Conservation (phyloP, 805 yeast species). For the Ascoidea tarda region DNA sequence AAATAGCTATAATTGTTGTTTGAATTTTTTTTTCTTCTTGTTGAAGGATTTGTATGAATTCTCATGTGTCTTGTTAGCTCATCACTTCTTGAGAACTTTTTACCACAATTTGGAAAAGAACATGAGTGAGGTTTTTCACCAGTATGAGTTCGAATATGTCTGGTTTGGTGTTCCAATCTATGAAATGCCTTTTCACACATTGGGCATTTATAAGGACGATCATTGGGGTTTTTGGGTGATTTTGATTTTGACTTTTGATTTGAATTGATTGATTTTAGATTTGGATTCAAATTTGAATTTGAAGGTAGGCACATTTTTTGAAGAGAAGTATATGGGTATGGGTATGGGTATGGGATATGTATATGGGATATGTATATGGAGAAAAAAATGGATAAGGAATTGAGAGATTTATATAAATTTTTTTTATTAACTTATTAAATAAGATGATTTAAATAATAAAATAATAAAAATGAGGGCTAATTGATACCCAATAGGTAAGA, state of each 20-base stretch:
- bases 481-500: too few relatives aligned
- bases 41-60: conserved; percentile 57
- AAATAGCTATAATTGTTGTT: conserved; percentile 3
- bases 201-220: conserved; percentile 59
- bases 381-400: too few relatives aligned
- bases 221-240: conserved; percentile 14
- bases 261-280: too few relatives aligned
- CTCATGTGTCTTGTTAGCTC: conserved; percentile 63
- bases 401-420: too few relatives aligned
- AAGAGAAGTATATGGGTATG: background rate
- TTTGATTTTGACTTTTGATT: too few relatives aligned
- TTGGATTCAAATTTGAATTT: too few relatives aligned
- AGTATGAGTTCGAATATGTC: conserved; percentile 70
- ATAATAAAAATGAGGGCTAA: background rate
- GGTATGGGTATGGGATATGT: background rate
- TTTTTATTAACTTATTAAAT: too few relatives aligned
- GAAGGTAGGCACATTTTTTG: background rate
- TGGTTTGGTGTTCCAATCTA: conserved; percentile 62
- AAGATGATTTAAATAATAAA: background rate
- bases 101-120: conserved; percentile 54
- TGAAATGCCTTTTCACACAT: conserved; percentile 65
- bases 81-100: conserved; percentile 56
- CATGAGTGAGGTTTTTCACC: conserved; percentile 78
- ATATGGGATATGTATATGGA: too few relatives aligned
- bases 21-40: conserved; percentile 29